Conservation (phyloP, 1,284 basidiomycete genomes). For the Trametes hirsuta region DNA sequence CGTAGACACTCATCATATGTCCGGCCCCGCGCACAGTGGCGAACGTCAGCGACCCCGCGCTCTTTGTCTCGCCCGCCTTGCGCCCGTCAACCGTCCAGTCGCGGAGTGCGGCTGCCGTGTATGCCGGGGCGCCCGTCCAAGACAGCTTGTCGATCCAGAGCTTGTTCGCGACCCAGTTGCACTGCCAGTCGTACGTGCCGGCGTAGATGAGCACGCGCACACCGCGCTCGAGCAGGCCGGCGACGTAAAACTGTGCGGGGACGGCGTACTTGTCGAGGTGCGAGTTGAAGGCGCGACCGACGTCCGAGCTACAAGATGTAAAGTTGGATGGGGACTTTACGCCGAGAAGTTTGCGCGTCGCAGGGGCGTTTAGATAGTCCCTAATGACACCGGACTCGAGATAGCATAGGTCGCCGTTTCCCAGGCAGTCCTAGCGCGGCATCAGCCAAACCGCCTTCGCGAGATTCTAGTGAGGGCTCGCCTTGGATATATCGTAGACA, state of each 20-base stretch:
- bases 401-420: constrained; percentile 55
- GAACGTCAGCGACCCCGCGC: constrained; percentile 63
- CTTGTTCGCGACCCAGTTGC: constrained; percentile 79
- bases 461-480: constrained; percentile 18
- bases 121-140: constrained; percentile 64
- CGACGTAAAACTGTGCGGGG: constrained; percentile 68
- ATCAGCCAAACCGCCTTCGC: background rate
- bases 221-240: constrained; percentile 73
- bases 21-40: constrained; percentile 66
- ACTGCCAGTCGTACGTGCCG: constrained; percentile 82
- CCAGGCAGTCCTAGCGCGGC: constrained; percentile 48
- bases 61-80: constrained; percentile 68
- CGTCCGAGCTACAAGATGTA: constrained; percentile 56
- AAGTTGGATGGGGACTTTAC: constrained; percentile 59
- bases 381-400: constrained; percentile 53
- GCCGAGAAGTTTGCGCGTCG: constrained; percentile 60
- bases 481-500: constrained; percentile 76
- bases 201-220: constrained; percentile 76
- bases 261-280: constrained; percentile 64
- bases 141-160: constrained; percentile 76
- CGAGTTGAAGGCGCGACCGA: constrained; percentile 48
- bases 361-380: constrained; percentile 58
- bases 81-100: constrained; percentile 61
- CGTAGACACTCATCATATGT: constrained; percentile 65
- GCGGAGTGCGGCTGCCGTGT: constrained; percentile 52